Conservation (phyloP, 352 stramenopile species). For the Phytophthora macrochlamydospora region DNA sequence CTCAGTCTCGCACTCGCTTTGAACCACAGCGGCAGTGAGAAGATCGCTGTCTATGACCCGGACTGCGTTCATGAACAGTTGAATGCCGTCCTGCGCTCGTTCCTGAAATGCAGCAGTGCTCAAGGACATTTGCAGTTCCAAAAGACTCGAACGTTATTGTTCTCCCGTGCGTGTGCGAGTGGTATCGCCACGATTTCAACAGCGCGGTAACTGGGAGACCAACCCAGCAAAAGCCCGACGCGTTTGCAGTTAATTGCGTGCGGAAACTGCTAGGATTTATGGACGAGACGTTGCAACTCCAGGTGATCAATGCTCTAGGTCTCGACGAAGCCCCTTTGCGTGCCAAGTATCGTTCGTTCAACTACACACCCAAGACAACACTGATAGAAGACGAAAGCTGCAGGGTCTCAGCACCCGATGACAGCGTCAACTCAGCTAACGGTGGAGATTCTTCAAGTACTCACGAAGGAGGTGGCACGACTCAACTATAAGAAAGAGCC, state of each 20-base stretch:
- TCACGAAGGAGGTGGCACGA: conserved; percentile 21
- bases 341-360: conserved; percentile 62
- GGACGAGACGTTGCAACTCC: conserved; percentile 41
- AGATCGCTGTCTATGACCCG: conserved; percentile 31
- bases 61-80: conserved; percentile 72
- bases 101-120: conserved; percentile 25
- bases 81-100: conserved; percentile 55
- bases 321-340: conserved; percentile 56
- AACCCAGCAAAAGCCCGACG: conserved; percentile 25
- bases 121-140: conserved; percentile 36
- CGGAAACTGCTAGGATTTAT: conserved; percentile 83
- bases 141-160: conserved; percentile 38
- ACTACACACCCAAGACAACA: conserved; percentile 48
- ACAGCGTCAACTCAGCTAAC: background rate
- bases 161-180: conserved; percentile 76
- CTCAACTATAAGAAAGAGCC: conserved; percentile 10
- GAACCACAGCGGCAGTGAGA: conserved; percentile 41
- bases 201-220: conserved; percentile 5
- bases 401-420: background rate
- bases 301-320: conserved; percentile 46
- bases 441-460: conserved; percentile 1
- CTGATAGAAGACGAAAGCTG: conserved; percentile 28
- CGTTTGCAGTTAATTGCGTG: conserved; percentile 59
- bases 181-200: conserved; percentile 73
- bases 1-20: conserved; percentile 72